Base-by-base conservation (phyloP, 1,284 basidiomycete genomes). In the Farysia itapuensis region DNA sequence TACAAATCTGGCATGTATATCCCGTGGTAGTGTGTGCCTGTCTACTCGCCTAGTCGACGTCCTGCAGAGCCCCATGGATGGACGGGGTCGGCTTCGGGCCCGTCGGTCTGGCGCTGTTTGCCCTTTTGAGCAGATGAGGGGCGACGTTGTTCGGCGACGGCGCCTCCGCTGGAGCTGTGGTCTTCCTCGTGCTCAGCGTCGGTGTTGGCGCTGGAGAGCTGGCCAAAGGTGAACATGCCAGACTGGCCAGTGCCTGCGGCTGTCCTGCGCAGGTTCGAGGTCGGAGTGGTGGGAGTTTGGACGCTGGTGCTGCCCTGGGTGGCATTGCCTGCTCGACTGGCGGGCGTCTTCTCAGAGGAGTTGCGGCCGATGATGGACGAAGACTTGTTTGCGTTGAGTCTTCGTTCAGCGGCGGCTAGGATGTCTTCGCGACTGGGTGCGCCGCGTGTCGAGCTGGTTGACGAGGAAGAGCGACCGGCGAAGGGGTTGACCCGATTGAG, bases 321-420 rank as follows among this genome's bases (percentile, higher is more conserved):
- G 22, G 32, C 46, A 2, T 43, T 44, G 13, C 51, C 50, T 7
- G 51, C 54, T 9, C 49, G 43, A 13, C 30, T 35, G 1, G 41
- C 34, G 1, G 43, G 9, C 1, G 29, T 14, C n/a, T 36, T 22
- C 19, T 64, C 56, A 2, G 54, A 19, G 13, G 56, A 48, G 41
- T 71, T 70, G 14, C 63, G 43, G 4, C 52, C 64, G 23, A 64
- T 63, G 28, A 71, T 71, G 14, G 59, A 61, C 11, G 43, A 45
- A 1, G 49, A 33, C 28, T 48, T 37, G 4, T 39, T 37, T 1
- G 48, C 39, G 2, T 59, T 42, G 1, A 71, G 43, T 5, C 68
- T 49, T 14, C 59, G 53, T 30, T 71, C 68, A 11, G 68, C 58
- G 13, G 68, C 68, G 19, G 54, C 65, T 4, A 69, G 56, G 23